Percentiles rank a stretch among this genome's conserved stretches.
These are phyloP conservation scores for Petrea volubilis DNA, from an alignment of 257 asterid species.

Conservation along the genomic window DNA sequence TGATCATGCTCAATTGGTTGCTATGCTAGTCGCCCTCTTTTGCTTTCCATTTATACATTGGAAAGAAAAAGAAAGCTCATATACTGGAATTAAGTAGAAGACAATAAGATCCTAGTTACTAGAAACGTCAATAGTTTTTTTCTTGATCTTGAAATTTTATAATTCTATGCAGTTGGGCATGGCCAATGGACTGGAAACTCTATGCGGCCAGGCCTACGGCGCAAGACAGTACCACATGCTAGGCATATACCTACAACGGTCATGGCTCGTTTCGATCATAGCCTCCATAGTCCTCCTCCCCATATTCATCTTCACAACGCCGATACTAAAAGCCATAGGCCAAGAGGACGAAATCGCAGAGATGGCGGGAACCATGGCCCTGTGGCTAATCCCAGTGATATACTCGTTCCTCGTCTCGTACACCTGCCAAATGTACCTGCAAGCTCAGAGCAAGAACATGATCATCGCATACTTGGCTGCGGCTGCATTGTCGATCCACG, in stretches of 20 bases:
- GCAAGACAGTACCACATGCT: slow-evolving; percentile 44
- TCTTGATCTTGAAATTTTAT: not conserved
- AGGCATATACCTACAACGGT: slow-evolving; percentile 39
- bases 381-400: slow-evolving; percentile 32
- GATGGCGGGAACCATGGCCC: slow-evolving; percentile 25
- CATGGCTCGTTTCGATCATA: slow-evolving; percentile 28
- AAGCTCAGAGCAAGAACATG: slow-evolving; percentile 45
- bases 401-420: slow-evolving; percentile 26
- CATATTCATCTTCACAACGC: slow-evolving; percentile 20
- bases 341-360: slow-evolving; percentile 32
- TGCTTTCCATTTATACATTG: too few species aligned
- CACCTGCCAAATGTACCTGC: slow-evolving; percentile 36
- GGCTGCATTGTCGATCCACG: slow-evolving; percentile 25
- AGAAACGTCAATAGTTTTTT: not conserved
- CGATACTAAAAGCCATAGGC: slow-evolving; percentile 28
- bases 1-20: too few species aligned
- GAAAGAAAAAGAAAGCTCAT: too few species aligned
- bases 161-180: slow-evolving; percentile 31
- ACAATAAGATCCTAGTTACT: too few species aligned
- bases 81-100: too few species aligned
- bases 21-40: too few species aligned
- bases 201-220: slow-evolving; percentile 45
- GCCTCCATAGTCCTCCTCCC: slow-evolving; percentile 24
- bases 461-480: slow-evolving; percentile 33
- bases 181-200: slow-evolving; percentile 40